These are phyloP conservation scores for Rosa multiflora DNA, from an alignment of 306 rosid genomes.

Conservation along the genomic window DNA sequence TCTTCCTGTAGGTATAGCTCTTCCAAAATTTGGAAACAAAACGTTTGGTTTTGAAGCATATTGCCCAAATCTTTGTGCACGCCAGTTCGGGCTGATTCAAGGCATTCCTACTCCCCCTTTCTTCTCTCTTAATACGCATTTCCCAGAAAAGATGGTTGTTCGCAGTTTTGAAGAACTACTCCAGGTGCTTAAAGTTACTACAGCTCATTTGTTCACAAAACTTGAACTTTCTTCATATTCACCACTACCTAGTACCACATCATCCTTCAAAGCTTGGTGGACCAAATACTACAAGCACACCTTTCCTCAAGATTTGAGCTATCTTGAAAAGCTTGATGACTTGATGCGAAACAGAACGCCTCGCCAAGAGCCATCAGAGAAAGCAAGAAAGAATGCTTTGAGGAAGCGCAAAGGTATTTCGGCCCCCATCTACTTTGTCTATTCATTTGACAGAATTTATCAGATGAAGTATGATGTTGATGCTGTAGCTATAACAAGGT, in stretches of 20 bases:
- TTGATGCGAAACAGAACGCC: not conserved
- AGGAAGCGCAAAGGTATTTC: conserved; percentile 8
- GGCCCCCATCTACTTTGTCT: not conserved
- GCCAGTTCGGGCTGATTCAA: conserved; percentile 13
- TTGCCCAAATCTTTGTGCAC: conserved; percentile 13
- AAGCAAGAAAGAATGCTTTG: not conserved
- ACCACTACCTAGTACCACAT: conserved; percentile 1
- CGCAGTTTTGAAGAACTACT: not conserved
- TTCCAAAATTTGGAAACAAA: not conserved
- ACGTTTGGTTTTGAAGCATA: conserved; percentile 8
- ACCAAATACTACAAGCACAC: not conserved
- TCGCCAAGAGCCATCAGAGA: not conserved
- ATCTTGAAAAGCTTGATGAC: not conserved
- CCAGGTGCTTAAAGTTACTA: not conserved
- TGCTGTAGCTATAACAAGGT: not conserved
- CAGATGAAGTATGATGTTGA: not conserved
- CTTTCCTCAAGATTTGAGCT: not conserved
- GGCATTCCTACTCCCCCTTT: conserved; percentile 11
- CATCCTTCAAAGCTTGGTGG: conserved; percentile 16
- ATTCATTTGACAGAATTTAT: not conserved
- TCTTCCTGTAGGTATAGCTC: conserved; percentile 4
- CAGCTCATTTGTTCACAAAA: not conserved
- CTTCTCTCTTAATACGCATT: not conserved
- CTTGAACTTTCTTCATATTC: not conserved
- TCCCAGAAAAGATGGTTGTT: not conserved